phyloP scores from a whole-genome alignment of 257 asterid species.

The Anisodus acutangulus region DNA sequence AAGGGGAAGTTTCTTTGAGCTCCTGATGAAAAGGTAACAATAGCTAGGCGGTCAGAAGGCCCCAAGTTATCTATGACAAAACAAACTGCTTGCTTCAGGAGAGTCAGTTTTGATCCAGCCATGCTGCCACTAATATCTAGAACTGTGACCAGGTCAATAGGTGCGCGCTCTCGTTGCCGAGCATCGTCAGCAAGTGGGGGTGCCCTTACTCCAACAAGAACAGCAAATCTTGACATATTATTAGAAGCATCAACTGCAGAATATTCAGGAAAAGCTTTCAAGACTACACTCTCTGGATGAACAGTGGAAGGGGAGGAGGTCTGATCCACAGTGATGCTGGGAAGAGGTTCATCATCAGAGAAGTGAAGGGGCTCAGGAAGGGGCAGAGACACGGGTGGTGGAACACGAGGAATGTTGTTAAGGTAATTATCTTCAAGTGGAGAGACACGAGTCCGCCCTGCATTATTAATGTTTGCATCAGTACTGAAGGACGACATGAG shows the following conservation, averaged over 20 bases:
- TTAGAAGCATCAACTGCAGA: conserved; percentile 42
- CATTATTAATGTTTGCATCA: conserved; percentile 9
- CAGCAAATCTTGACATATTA: conserved; percentile 40
- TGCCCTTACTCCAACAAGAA: conserved; percentile 47
- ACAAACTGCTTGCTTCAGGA: conserved; percentile 40
- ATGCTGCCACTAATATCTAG: conserved; percentile 55
- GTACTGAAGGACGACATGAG: conserved; percentile 29
- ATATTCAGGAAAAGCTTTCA: conserved; percentile 39
- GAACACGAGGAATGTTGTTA: conserved; percentile 6
- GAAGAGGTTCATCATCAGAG: conserved; percentile 48
- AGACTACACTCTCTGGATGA: conserved; percentile 12
- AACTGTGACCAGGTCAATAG: conserved; percentile 51
- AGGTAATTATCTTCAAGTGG: conserved; percentile 29
- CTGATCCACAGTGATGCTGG: conserved; percentile 21
- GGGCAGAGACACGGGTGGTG: background rate
- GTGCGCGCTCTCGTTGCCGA: conserved; percentile 35
- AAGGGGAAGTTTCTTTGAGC: conserved; percentile 43
- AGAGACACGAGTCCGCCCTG: conserved; percentile 37
- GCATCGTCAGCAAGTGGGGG: conserved; percentile 37
- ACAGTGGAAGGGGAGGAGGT: background rate
- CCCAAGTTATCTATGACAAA: conserved; percentile 46
- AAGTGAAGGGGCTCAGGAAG: conserved; percentile 29
- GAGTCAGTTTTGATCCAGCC: conserved; percentile 43
- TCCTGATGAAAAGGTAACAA: conserved; percentile 41
- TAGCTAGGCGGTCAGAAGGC: conserved; percentile 44